Conservation (phyloP, 2,329 filamentous ascomycete species). For the Penicillium sp. region DNA sequence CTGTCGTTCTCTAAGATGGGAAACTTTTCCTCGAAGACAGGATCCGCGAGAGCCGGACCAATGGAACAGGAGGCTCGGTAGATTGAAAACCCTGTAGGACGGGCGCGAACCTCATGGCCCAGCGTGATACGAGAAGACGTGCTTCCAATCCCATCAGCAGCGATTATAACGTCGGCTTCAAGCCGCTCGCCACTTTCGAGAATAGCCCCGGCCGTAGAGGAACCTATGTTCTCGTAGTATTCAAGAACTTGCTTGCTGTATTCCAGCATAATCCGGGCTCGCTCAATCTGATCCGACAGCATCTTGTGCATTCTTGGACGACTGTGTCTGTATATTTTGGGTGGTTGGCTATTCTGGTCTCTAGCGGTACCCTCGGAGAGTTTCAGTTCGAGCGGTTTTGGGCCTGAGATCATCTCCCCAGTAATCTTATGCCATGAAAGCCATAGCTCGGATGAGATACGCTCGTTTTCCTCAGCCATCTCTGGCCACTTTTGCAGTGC, state of each 20-base stretch:
- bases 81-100: slow-evolving; percentile 25
- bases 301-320: slow-evolving; percentile 21
- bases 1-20: not conserved
- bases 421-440: slow-evolving; percentile 23
- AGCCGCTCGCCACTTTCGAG: slow-evolving; percentile 19
- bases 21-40: slow-evolving; percentile 1
- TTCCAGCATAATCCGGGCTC: slow-evolving; percentile 16
- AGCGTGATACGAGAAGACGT: slow-evolving; percentile 22
- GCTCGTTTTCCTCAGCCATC: slow-evolving; percentile 14
- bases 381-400: slow-evolving; percentile 10
- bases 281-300: slow-evolving; percentile 18
- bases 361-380: not conserved
- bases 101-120: slow-evolving; percentile 20
- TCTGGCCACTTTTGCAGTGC: slow-evolving; percentile 21
- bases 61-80: slow-evolving; percentile 20
- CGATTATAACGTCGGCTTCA: slow-evolving; percentile 31
- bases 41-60: slow-evolving; percentile 7
- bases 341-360: not conserved
- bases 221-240: slow-evolving; percentile 6
- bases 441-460: slow-evolving; percentile 1
- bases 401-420: slow-evolving; percentile 19
- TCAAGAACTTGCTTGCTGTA: slow-evolving; percentile 17
- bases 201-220: slow-evolving; percentile 16
- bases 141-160: slow-evolving; percentile 35
- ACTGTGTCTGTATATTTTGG: slow-evolving; percentile 11